These are phyloP conservation scores for Vitis hybrid DNA, from an alignment of 177 flowering plant genomes.

Conservation along the genomic window DNA sequence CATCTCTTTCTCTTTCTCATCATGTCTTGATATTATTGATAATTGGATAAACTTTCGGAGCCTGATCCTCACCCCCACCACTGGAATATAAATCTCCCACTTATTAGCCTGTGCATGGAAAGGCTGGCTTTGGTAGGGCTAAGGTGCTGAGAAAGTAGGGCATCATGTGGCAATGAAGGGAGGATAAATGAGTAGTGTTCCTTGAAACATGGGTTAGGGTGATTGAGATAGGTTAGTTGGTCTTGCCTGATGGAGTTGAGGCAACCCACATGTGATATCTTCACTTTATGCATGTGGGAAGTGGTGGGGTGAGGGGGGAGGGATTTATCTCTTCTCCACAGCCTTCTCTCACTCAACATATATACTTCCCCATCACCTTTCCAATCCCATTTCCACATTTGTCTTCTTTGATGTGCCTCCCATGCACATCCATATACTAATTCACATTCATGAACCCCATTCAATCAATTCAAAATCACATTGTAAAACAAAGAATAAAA, in stretches of 20 bases:
- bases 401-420: neutral
- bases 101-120: neutral
- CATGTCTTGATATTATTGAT: too few relatives aligned
- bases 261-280: constrained; percentile 15
- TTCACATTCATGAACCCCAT: too few relatives aligned
- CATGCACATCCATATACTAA: too few relatives aligned
- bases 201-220: constrained; percentile 13
- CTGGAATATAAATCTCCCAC: too few relatives aligned
- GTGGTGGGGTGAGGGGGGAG: too few relatives aligned
- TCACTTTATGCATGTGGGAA: constrained; percentile 7
- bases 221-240: constrained; percentile 10
- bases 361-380: neutral
- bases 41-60: too few relatives aligned
- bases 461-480: too few relatives aligned
- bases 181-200: neutral
- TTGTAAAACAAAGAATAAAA: too few relatives aligned
- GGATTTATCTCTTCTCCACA: neutral
- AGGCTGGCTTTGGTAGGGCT: constrained; percentile 1
- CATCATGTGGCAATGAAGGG: constrained; percentile 16
- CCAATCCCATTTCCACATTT: neutral
- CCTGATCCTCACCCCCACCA: too few relatives aligned
- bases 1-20: too few relatives aligned
- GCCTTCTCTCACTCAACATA: neutral
- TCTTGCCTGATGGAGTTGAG: constrained; percentile 10
- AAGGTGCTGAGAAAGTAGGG: neutral